Evolutionary conservation across 805 yeast genomes (phyloP).

Genomic region (Lipomyces yamadae): DNA sequence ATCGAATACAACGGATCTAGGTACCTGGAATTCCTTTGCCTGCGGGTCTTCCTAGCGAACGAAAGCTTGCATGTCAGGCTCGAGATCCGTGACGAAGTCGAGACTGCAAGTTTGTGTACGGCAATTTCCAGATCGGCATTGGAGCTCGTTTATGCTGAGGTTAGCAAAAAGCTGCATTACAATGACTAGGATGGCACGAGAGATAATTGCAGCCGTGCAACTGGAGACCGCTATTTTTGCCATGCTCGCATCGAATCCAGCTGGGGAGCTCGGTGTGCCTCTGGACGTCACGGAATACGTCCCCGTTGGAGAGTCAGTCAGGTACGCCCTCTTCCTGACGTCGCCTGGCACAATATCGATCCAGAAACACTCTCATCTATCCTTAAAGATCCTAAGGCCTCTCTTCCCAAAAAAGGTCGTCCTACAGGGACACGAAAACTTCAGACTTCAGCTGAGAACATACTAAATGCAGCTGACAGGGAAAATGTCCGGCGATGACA

Average conservation of each 20-base stretch:
- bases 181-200: not conserved
- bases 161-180: not conserved
- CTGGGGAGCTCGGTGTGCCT: not conserved
- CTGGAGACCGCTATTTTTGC: not conserved
- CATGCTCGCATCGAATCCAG: conserved; percentile 3
- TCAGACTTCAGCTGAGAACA: not conserved
- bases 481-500: no score
- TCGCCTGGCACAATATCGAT: not conserved
- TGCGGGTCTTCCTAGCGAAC: no score
- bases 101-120: no score
- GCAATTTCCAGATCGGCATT: no score
- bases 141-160: no score
- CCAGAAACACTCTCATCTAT: not conserved
- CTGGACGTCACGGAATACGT: not conserved
- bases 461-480: no score
- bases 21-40: no score
- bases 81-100: no score
- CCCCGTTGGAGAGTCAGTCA: not conserved
- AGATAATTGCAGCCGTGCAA: not conserved
- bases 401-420: not conserved
- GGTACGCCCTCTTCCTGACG: not conserved
- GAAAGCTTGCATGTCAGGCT: no score
- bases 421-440: not conserved
- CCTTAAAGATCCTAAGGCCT: not conserved
- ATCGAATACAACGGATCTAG: no score